A percentile compares a stretch with the other conserved stretches of the same genome.
These are phyloP conservation scores for Euphorbia tirucalli DNA, from an alignment of 345 rosid species.

Conservation along the genomic window DNA sequence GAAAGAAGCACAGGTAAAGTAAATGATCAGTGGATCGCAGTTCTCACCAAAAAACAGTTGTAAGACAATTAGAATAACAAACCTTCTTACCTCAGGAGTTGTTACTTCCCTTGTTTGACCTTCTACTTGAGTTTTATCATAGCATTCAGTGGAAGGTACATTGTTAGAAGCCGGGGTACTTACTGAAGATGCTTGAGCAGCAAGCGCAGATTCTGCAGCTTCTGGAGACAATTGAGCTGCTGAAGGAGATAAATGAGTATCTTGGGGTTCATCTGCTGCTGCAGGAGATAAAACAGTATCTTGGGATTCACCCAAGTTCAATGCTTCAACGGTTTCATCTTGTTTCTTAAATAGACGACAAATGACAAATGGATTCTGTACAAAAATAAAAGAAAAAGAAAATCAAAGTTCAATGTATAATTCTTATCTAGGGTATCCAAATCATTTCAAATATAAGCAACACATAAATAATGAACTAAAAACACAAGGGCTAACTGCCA, in stretches of 20 bases:
- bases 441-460: not conserved
- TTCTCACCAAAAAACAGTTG: not conserved
- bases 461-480: not conserved
- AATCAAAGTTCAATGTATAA: not conserved
- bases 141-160: constrained; percentile 12
- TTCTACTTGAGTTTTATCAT: constrained; percentile 13
- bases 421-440: too few relatives aligned
- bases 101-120: constrained; percentile 22
- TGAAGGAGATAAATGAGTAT: constrained; percentile 31
- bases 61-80: not conserved
- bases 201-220: constrained; percentile 21
- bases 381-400: not conserved
- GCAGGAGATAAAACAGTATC: constrained; percentile 33
- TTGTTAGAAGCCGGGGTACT: not conserved
- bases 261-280: constrained; percentile 32
- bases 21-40: not conserved
- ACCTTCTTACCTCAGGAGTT: constrained; percentile 34
- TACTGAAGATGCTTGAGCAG: constrained; percentile 27
- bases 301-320: constrained; percentile 33
- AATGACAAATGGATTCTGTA: constrained; percentile 66
- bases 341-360: constrained; percentile 69
- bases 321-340: constrained; percentile 29
- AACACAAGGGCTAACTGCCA: not conserved
- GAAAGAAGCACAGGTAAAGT: not conserved
- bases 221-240: constrained; percentile 30